Base-by-base conservation (phyloP, 176 grass and related monocot genomes). In the Carex parvula region DNA sequence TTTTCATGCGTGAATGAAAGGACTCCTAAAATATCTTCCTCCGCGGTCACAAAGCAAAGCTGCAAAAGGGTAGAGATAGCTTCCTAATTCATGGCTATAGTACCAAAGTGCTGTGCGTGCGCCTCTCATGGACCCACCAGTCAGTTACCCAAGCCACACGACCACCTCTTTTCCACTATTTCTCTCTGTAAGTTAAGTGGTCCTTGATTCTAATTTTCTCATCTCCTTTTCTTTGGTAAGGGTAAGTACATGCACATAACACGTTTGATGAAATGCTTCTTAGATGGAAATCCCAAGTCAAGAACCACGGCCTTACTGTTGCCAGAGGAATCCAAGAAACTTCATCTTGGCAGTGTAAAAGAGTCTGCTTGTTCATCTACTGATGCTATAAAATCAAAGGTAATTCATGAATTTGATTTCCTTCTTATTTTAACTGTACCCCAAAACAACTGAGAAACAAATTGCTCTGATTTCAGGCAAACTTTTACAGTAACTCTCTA, bases 401-500 rank as follows among this genome's bases (percentile, higher is more conserved):
- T 64, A 17, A 33, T 48, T 66, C 6, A n/a, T 79, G 5, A 70
- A 26, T 26, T 35, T 39, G 37, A 68, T 53, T 16, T 81, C 55
- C 64, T 90, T 61, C 22, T 63, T 29, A 7, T 84, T 70, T 70
- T 42, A 24, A 77, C 61, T 22, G 1, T 69, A 78, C 80, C 54
- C 63, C 16, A 18, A 44, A 64, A 74, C 14, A 75, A 35, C 37
- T 58, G 79, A 65, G 15, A 73, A 22, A 86, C 6, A 58, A 11
- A 50, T 71, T 88, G 75, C 20, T 85, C 86, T 86, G 86, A 35
- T 55, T 82, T 22, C 62, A 76, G 66, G 69, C 56, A 64, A 85
- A 81, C 17, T 48, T 84, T n/a, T 81, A 88, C 26, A 78, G 80
- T 56, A 72, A 81, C 33, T 62, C 84, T 79, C 46, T 12, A 74